These are phyloP conservation scores for Chaetomium sp. DNA, from an alignment of 2,329 filamentous ascomycete genomes.

Conservation along the genomic window DNA sequence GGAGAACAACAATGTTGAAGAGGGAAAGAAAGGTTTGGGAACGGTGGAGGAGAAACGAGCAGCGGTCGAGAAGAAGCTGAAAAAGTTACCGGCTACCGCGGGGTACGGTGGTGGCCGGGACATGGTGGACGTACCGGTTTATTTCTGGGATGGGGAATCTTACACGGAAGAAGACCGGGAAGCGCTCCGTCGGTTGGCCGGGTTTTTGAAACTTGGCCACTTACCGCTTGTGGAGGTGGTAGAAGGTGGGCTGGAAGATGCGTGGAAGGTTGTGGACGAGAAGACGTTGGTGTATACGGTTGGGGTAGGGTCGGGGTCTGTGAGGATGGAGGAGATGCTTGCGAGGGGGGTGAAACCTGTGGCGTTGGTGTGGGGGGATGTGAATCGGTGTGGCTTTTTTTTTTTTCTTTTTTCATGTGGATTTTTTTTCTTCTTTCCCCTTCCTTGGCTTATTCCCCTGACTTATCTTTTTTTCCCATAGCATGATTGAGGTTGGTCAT, in stretches of 20 bases:
- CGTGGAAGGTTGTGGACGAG: slow-evolving; percentile 1
- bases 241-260: neutral
- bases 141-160: neutral
- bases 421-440: neutral
- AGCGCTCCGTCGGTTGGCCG: neutral
- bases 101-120: slow-evolving; percentile 2
- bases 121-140: slow-evolving; percentile 1
- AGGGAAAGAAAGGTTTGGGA: neutral
- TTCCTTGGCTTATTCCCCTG: too few species aligned
- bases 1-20: neutral
- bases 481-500: neutral
- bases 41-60: neutral
- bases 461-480: neutral
- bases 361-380: slow-evolving; percentile 2
- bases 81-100: slow-evolving; percentile 1
- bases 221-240: slow-evolving; percentile 1
- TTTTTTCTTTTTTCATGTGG: too few species aligned
- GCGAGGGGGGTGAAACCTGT: neutral
- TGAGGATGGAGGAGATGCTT: neutral
- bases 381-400: neutral
- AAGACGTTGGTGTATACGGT: slow-evolving; percentile 11
- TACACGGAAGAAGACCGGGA: slow-evolving; percentile 13
- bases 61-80: neutral
- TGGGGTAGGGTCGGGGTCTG: neutral
- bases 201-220: neutral